Evolutionary conservation across 257 asterid species (phyloP).

Genomic region (Sherardia arvensis): DNA sequence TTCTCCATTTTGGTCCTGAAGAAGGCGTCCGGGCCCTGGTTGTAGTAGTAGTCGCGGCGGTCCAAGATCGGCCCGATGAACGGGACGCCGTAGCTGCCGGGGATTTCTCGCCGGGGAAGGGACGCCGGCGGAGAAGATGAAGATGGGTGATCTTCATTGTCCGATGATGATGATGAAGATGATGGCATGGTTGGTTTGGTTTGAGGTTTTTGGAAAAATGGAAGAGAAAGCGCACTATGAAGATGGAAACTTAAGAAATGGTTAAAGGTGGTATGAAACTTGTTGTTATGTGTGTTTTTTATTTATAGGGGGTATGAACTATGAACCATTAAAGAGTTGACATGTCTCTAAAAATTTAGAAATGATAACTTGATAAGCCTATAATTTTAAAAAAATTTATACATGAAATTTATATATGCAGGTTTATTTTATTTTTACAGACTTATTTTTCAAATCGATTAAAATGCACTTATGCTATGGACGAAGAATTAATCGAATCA

Average conservation of each 20-base stretch:
- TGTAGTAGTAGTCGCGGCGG: constrained; percentile 35
- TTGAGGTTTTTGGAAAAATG: not conserved
- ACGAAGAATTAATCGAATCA: too few species aligned
- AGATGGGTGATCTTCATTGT: not conserved
- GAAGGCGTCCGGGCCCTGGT: constrained; percentile 36
- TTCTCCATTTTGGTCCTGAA: constrained; percentile 30
- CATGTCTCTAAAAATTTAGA: not conserved
- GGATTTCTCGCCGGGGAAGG: constrained; percentile 39
- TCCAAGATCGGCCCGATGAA: constrained; percentile 40
- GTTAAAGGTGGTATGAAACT: not conserved
- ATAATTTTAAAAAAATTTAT: too few species aligned
- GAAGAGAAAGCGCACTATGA: not conserved
- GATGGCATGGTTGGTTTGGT: not conserved
- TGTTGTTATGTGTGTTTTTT: not conserved
- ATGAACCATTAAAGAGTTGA: not conserved
- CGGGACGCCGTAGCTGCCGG: constrained; percentile 38
- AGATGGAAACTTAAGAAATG: not conserved
- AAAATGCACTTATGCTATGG: too few species aligned
- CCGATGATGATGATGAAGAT: not conserved
- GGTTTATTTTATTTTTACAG: too few species aligned
- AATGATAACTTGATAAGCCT: too few species aligned
- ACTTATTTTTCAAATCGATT: too few species aligned
- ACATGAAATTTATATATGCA: too few species aligned
- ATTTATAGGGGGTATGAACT: not conserved
- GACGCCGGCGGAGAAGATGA: not conserved